A percentile compares a stretch with the other conserved stretches of the same genome.
Conservation (phyloP, 1,139 yeast species). For the Hanseniaspora sp. region DNA sequence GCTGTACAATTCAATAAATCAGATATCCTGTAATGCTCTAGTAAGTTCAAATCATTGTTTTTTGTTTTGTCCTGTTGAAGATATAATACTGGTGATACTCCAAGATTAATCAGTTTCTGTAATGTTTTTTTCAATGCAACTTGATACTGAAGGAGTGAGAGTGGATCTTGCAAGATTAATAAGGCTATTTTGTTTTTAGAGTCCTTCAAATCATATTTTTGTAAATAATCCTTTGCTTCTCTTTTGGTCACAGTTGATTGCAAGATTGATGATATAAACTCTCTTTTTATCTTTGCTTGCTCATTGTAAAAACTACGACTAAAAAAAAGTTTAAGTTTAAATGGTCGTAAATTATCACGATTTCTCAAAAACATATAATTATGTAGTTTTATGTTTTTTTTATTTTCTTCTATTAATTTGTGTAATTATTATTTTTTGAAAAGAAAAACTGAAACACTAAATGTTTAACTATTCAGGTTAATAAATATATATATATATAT, state of each 20-base stretch:
- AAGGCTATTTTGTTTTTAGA: constrained; percentile 23
- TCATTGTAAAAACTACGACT: neutral
- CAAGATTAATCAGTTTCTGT: neutral
- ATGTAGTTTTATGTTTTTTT: no score
- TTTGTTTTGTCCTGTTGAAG: constrained; percentile 15
- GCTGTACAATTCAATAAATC: constrained; percentile 9
- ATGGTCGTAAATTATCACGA: no score
- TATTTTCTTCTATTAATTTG: no score
- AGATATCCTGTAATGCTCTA: constrained; percentile 6
- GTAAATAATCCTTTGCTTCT: constrained; percentile 56
- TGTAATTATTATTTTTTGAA: no score
- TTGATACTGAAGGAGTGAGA: neutral
- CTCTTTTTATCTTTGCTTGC: constrained; percentile 34
- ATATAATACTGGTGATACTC: neutral
- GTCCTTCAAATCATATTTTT: constrained; percentile 37
- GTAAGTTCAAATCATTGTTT: constrained; percentile 21
- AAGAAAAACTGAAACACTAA: no score
- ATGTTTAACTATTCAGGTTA: no score
- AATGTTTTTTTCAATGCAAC: neutral
- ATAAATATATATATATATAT: no score
- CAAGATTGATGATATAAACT: constrained; percentile 54
- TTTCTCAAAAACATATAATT: no score
- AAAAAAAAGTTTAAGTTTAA: no score
- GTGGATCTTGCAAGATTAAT: constrained; percentile 24
- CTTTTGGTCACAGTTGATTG: constrained; percentile 68